Evolutionary conservation across 176 grass and related monocot species (phyloP).

Genomic region (Cenchrus purpureus): DNA sequence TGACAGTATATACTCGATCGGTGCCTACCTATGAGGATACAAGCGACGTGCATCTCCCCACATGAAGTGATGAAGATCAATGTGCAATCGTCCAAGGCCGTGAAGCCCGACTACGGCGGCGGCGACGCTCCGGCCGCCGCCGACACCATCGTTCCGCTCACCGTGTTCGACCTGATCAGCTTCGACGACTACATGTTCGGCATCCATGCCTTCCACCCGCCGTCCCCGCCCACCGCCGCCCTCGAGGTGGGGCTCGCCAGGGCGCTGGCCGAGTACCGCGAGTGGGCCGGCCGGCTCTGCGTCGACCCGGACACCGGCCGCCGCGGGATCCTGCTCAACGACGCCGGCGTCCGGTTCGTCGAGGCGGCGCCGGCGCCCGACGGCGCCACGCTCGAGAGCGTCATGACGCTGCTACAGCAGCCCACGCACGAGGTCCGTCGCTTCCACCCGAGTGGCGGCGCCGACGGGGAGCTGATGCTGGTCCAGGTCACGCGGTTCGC

Average conservation of each 20-base stretch:
- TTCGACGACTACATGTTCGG: background rate
- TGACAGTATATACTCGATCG: no score
- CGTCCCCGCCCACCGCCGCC: background rate
- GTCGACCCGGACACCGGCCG: background rate
- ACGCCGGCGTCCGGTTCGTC: constrained; percentile 5
- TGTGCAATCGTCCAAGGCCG: background rate
- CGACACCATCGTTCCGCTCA: background rate
- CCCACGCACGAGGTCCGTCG: background rate
- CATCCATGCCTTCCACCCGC: constrained; percentile 31
- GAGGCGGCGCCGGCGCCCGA: background rate
- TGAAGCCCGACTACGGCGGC: background rate
- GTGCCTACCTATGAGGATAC: background rate
- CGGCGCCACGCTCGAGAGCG: background rate
- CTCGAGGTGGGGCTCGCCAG: background rate
- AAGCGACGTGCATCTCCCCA: background rate
- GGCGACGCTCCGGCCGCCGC: background rate
- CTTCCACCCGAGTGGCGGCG: background rate
- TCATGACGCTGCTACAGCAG: background rate
- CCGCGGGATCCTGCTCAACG: constrained; percentile 22
- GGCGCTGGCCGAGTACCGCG: background rate
- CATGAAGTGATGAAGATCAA: background rate
- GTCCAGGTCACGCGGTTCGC: background rate
- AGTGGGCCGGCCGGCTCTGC: constrained; percentile 19
- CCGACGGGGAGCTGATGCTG: background rate
- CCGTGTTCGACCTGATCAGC: constrained; percentile 7